phyloP scores from a whole-genome alignment of 2,329 filamentous ascomycete genomes.

The Chaetothyriales sp. region DNA sequence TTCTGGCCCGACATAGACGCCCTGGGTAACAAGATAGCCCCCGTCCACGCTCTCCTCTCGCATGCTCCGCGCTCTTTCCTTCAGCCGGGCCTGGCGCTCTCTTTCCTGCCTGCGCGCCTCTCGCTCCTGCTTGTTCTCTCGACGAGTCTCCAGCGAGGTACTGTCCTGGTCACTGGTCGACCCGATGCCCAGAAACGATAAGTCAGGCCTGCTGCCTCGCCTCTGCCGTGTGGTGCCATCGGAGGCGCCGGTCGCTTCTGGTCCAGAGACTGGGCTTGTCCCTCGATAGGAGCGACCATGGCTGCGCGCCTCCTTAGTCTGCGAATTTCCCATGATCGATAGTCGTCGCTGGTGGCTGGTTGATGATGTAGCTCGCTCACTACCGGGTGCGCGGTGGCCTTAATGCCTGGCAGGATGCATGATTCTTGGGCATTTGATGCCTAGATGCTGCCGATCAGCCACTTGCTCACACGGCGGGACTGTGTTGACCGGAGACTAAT shows the following conservation, averaged over 20 bases:
- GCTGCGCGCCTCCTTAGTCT: constrained; percentile 32
- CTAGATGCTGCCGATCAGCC: background rate
- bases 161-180: constrained; percentile 35
- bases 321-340: constrained; percentile 30
- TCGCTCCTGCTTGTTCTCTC: constrained; percentile 81
- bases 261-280: constrained; percentile 7
- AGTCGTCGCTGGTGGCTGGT: background rate
- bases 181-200: constrained; percentile 44
- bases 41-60: constrained; percentile 87
- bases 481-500: background rate
- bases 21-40: constrained; percentile 83
- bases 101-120: constrained; percentile 74
- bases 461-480: background rate
- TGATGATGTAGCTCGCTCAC: background rate
- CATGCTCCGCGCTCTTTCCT: constrained; percentile 81
- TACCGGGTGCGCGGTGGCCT: background rate
- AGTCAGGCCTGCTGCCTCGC: constrained; percentile 41
- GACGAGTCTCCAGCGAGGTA: constrained; percentile 43
- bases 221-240: constrained; percentile 26
- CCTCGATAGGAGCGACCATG: constrained; percentile 6
- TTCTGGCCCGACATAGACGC: constrained; percentile 79
- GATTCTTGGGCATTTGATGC: background rate
- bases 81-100: constrained; percentile 57
- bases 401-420: background rate
- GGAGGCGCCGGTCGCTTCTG: constrained; percentile 6